Evolutionary conservation across 2,329 filamentous ascomycete genomes (phyloP).

Genomic region (Exophiala sp.): DNA sequence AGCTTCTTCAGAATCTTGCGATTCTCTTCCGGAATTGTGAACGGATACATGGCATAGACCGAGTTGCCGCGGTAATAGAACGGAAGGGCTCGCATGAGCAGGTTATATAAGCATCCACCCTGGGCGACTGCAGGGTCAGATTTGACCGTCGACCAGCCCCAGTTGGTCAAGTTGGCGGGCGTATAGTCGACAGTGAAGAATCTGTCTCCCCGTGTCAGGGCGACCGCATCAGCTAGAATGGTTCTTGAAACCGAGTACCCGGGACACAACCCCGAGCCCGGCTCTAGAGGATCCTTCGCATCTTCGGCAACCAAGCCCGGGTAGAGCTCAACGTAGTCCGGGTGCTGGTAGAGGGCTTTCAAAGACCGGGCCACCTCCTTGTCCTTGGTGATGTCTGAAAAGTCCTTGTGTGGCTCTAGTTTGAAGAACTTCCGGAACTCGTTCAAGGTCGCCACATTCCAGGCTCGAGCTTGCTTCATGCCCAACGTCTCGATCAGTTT

Average conservation of each 20-base stretch:
- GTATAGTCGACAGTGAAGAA: conserved; percentile 45
- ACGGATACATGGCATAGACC: conserved; percentile 47
- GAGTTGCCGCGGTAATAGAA: conserved; percentile 45
- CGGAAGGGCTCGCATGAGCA: conserved; percentile 48
- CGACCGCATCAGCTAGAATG: conserved; percentile 45
- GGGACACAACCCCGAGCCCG: conserved; percentile 37
- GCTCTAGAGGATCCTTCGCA: conserved; percentile 35
- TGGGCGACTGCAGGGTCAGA: conserved; percentile 41
- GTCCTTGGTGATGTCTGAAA: conserved; percentile 55
- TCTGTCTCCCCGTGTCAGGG: conserved; percentile 43
- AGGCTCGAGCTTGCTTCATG: conserved; percentile 68
- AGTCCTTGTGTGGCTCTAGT: conserved; percentile 51
- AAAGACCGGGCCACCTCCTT: conserved; percentile 51
- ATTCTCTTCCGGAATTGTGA: conserved; percentile 46
- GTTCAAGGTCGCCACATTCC: conserved; percentile 46
- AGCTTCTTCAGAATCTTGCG: conserved; percentile 39
- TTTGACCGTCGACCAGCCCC: conserved; percentile 40
- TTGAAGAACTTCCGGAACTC: conserved; percentile 61
- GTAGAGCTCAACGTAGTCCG: conserved; percentile 64
- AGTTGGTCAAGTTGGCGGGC: conserved; percentile 42
- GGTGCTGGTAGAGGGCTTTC: conserved; percentile 55
- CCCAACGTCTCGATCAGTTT: conserved; percentile 71
- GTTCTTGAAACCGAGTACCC: conserved; percentile 39
- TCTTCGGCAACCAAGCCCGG: conserved; percentile 54
- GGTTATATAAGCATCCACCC: conserved; percentile 48